These are phyloP conservation scores for Agrostemma githago DNA, from an alignment of 148 eudicot species.

Conservation along the genomic window DNA sequence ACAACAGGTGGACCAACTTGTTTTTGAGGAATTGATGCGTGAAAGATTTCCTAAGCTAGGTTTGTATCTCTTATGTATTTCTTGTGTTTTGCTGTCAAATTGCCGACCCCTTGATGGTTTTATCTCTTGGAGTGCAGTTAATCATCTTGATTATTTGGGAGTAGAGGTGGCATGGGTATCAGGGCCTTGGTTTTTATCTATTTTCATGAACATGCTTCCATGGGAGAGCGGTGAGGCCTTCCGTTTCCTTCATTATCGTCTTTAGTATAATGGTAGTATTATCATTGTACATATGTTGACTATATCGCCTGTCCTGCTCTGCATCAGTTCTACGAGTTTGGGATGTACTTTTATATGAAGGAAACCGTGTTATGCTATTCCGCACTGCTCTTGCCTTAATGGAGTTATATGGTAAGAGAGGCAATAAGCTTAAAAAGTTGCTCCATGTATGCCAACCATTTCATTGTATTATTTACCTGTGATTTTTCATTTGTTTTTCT, in stretches of 20 bases:
- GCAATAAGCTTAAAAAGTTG: not conserved
- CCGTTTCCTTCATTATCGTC: not conserved
- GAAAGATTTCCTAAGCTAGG: slow-evolving; percentile 83
- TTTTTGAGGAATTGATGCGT: slow-evolving; percentile 87
- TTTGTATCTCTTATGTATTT: slow-evolving; percentile 29
- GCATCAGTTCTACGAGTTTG: slow-evolving; percentile 82
- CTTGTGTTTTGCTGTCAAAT: not conserved
- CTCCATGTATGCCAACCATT: not conserved
- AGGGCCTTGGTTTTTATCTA: slow-evolving; percentile 92
- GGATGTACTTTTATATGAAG: slow-evolving; percentile 94
- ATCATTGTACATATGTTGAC: not conserved
- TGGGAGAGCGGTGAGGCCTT: slow-evolving; percentile 90
- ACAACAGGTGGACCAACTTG: slow-evolving; percentile 86
- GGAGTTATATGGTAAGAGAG: slow-evolving; percentile 81
- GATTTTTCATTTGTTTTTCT: slow-evolving; percentile 18
- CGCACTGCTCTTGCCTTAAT: slow-evolving; percentile 92
- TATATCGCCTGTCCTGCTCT: slow-evolving; percentile 9
- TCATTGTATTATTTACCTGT: not conserved
- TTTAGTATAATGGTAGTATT: not conserved
- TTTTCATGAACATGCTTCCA: slow-evolving; percentile 85
- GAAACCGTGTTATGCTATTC: slow-evolving; percentile 92
- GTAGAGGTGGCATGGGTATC: slow-evolving; percentile 90
- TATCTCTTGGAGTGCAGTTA: slow-evolving; percentile 51
- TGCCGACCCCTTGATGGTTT: not conserved
- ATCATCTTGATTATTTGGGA: slow-evolving; percentile 92